A percentile compares a stretch with the other conserved stretches of the same genome.
These are phyloP conservation scores for Corchorus olitorius DNA, from an alignment of 345 rosid species.

Conservation along the genomic window DNA sequence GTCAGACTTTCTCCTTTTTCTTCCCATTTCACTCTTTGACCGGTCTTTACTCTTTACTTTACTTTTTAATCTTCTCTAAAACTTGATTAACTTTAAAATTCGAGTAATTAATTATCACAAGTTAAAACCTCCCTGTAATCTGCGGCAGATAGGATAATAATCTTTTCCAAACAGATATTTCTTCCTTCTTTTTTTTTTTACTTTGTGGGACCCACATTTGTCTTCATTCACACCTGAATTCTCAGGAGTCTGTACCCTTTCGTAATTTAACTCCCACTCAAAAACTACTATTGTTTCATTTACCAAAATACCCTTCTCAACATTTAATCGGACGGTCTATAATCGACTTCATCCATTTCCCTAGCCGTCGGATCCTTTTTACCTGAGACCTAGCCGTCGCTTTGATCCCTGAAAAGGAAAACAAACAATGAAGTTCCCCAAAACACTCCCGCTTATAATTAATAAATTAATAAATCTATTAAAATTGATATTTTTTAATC, in stretches of 20 bases:
- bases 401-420: conserved; percentile 17
- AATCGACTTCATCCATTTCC: conserved; percentile 21
- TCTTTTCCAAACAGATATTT: conserved; percentile 16
- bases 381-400: not conserved
- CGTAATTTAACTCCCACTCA: conserved; percentile 25
- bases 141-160: not conserved
- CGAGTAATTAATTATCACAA: not conserved
- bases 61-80: not conserved
- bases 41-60: not conserved
- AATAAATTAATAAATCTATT: too few species aligned
- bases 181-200: too few species aligned
- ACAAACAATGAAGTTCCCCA: conserved; percentile 7
- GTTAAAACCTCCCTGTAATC: not conserved
- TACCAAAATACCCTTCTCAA: not conserved
- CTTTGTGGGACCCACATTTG: not conserved
- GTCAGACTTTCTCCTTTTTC: not conserved
- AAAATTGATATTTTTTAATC: not conserved
- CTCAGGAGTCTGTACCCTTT: not conserved
- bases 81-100: not conserved
- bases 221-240: not conserved
- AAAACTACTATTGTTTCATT: not conserved
- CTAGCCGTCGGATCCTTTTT: conserved; percentile 29
- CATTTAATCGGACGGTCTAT: conserved; percentile 34
- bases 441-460: not conserved
- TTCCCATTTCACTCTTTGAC: not conserved